phyloP scores from a whole-genome alignment of 208 protist genomes.

The Hexamita inflata region DNA sequence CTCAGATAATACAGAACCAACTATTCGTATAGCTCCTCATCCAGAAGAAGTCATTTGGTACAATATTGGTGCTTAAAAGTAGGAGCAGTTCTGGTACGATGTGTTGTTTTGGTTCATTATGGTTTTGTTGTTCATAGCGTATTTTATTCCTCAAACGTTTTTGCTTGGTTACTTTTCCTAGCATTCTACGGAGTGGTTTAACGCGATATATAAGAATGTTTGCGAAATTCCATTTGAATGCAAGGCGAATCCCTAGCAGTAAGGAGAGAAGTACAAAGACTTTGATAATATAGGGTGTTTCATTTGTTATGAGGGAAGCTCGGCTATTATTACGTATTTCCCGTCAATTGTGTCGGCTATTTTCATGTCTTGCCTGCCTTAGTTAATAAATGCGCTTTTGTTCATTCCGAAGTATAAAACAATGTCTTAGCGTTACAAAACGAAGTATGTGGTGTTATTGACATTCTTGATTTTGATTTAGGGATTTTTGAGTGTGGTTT shows the following conservation, averaged over 20 bases:
- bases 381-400: background rate
- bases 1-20: constrained; percentile 10
- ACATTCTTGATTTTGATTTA: constrained; percentile 7
- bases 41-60: constrained; percentile 9
- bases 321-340: background rate
- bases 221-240: background rate
- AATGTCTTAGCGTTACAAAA: background rate
- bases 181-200: background rate
- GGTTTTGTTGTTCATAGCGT: background rate
- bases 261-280: background rate
- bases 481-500: constrained; percentile 1
- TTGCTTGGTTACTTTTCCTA: background rate
- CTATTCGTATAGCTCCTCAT: background rate
- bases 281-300: background rate
- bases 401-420: background rate
- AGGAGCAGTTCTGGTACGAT: background rate
- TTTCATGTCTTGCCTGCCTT: constrained; percentile 11
- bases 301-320: background rate
- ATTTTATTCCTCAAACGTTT: constrained; percentile 20
- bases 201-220: background rate
- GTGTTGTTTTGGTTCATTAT: background rate
- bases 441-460: background rate
- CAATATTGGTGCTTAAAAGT: background rate
- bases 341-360: background rate
- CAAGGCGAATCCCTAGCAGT: background rate